Base-by-base conservation (phyloP, 108 stramenopile genomes). In the Cyclostephanos invisitatus region DNA sequence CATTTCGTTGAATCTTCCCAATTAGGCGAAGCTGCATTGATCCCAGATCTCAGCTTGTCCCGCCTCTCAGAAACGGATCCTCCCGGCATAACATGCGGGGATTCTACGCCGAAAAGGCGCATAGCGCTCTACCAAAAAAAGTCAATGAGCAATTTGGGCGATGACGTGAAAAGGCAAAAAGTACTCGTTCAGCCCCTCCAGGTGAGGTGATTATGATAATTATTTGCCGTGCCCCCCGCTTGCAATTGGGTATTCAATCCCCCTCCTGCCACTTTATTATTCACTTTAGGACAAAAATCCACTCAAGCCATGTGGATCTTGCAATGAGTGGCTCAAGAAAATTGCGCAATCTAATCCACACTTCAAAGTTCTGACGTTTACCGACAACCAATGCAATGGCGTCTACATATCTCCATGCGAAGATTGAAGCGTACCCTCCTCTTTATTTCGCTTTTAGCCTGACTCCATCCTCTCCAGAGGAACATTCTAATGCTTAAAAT, bases 241-340 rank as follows among this genome's bases (percentile, higher is more conserved):
- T 21, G 36, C 1, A 20, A 62, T 25, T 32, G 70, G 44, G 44
- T 46, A 46, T 46, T 46, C 1, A 46, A 15, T 29, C 27, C 40
- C 32, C 58, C 3, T 68, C 42, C 2, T 62, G 8, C 29, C 11
- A 40, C 18, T 53, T 32, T 21, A 25, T 0, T 53, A 21, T 35
- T 57, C 12, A 17, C 20, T 49, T 64, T 21, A 84, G 75, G 94
- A 95, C 56, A 74, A 95, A 58, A 98, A 98, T 81, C 98, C 98
- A 0, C 78, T 98, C 11, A 85, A 87, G 60, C 98, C 98, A 6
- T 98, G 98, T 79, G 98, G 98, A 1, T 91, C 97, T 9, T 98
- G 98, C 84, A 97, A 89, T 67, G 97, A 97, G 70, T 98, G 98
- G 98, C 84, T 98, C 47, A 96, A 97, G 73, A 98, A 98, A 74